These are phyloP conservation scores for Plectosphaerella cucumerina DNA, from an alignment of 2,329 filamentous ascomycete genomes.

Conservation along the genomic window DNA sequence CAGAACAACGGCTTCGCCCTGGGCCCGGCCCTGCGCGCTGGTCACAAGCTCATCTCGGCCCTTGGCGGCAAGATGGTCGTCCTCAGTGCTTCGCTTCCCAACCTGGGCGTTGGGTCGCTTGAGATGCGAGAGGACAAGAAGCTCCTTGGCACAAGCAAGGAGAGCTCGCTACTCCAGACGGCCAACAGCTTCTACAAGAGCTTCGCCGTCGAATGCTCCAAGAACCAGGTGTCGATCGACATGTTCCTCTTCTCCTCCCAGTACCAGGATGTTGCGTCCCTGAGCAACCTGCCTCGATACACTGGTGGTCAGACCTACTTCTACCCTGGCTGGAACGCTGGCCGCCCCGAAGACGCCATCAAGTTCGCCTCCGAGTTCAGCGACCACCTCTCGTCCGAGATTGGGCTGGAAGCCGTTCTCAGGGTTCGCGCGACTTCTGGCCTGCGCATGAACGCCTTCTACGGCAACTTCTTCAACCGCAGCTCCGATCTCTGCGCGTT, in stretches of 20 bases:
- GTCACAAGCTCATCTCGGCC: constrained; percentile 91
- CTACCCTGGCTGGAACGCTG: constrained; percentile 97
- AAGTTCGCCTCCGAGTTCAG: constrained; percentile 97
- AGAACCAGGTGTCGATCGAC: constrained; percentile 96
- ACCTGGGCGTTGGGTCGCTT: constrained; percentile 82
- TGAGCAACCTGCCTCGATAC: constrained; percentile 93
- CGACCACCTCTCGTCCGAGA: constrained; percentile 93
- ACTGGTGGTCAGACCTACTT: constrained; percentile 98
- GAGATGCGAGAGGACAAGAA: constrained; percentile 97
- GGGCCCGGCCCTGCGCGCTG: constrained; percentile 87
- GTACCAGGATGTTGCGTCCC: constrained; percentile 94
- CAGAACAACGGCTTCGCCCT: constrained; percentile 88
- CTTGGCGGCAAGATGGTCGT: constrained; percentile 95
- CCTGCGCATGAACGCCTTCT: constrained; percentile 94
- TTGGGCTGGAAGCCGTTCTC: constrained; percentile 91
- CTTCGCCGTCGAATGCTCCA: constrained; percentile 97
- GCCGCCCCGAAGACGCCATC: constrained; percentile 88
- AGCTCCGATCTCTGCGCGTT: constrained; percentile 97
- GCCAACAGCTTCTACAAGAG: constrained; percentile 98
- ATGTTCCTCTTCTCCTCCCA: constrained; percentile 97
- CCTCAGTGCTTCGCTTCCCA: constrained; percentile 84
- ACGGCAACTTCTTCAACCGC: constrained; percentile 99
- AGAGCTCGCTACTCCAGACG: constrained; percentile 82
- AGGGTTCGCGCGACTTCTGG: constrained; percentile 93
- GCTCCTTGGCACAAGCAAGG: constrained; percentile 87